phyloP scores from a whole-genome alignment of 2,329 filamentous ascomycete genomes.

The Sclerotinia minor region DNA sequence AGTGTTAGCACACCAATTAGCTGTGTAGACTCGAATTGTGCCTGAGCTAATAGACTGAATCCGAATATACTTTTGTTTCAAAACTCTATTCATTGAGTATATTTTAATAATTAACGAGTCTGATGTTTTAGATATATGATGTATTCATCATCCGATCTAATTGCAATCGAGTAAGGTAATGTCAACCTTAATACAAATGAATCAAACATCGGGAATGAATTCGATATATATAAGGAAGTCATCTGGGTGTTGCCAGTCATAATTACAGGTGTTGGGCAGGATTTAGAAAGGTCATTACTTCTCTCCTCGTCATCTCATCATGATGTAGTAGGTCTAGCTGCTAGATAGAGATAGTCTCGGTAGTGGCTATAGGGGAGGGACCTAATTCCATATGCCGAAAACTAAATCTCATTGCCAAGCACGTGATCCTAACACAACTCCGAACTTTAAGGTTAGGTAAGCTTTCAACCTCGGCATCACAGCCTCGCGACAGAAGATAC shows the following conservation, averaged over 20 bases:
- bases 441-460: neutral
- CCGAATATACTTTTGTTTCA: too few relatives aligned
- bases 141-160: neutral
- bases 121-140: neutral
- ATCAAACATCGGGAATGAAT: neutral
- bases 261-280: neutral
- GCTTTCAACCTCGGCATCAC: constrained; percentile 19
- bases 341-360: too few relatives aligned
- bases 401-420: neutral
- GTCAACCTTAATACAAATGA: neutral
- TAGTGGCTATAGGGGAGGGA: neutral
- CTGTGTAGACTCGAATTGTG: too few relatives aligned
- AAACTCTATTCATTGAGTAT: too few relatives aligned
- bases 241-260: neutral
- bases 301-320: neutral
- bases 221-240: neutral
- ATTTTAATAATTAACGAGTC: neutral
- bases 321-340: too few relatives aligned
- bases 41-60: too few relatives aligned
- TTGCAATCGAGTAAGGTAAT: too few relatives aligned
- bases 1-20: too few relatives aligned
- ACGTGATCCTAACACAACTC: neutral
- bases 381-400: too few relatives aligned
- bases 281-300: neutral
- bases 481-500: constrained; percentile 13